Base-by-base conservation (phyloP, 345 rosid genomes). In the Boechera stricta region DNA sequence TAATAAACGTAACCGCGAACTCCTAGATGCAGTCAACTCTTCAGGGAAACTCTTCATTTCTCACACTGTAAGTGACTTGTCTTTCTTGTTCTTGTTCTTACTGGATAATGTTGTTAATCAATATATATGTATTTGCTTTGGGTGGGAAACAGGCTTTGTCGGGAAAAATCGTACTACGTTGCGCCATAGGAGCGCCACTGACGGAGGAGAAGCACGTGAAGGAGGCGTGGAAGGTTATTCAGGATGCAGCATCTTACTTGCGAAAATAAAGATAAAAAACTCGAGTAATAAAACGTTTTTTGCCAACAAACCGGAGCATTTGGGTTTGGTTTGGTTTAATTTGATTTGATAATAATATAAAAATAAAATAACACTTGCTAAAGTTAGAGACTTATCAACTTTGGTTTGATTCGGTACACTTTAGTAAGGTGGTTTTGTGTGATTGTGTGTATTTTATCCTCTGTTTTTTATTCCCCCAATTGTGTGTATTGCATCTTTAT, bases 121-220 rank as follows among this genome's bases (percentile, higher is more conserved):
- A 9, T 28, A 28, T 28, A 6, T 42, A 57, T 60, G 11, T 68
- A 33, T 5, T 10, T 15, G 10, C 0, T 63, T 55, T 68, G 48
- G 54, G 1, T 63, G 60, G 64, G 4, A 55, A 78, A 66, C 89
- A 91, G 94, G 91, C 80, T 75, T 77, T 94, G 60, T 90, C 95
- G 0, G 90, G 88, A 13, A 86, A 67, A 48, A 85, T 85, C 70
- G 79, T 88, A 18, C 78, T 91, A 18, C 87, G 97, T 9, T 88
- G 91, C 67, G 95, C 95, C 2, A 85, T 91, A 11, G 98, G 97
- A 38, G 98, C 97, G 10, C 95, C 97, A 59, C 66, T 91, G 84
- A 94, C 97, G 3, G 97, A 92, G 76, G 93, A 85, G 79, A 87
- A 91, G 69, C 98, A 91, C 60, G 86, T 94, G 58, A 82, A 69